Base-by-base conservation (phyloP, 495 filamentous ascomycete genomes). In the Xylaria cubensis region DNA sequence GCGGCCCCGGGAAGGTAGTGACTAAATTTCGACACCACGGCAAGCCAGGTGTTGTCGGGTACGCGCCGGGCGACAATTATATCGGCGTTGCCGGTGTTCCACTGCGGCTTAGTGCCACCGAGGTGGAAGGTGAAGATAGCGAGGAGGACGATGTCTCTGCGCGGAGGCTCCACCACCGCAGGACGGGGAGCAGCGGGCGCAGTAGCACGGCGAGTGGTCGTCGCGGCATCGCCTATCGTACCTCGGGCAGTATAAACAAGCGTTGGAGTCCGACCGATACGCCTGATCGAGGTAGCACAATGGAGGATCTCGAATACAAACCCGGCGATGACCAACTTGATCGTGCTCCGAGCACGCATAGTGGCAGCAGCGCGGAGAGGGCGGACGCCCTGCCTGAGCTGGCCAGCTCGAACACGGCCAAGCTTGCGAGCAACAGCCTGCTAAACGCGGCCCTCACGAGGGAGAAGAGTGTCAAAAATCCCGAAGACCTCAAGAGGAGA, bases 91-190 rank as follows among this genome's bases (percentile, higher is more conserved):
- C 90, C 19, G 92, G 90, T 36, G 94, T 98, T 44, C 97, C 97
- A 1, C 90, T 97, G 73, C 90, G 96, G 56, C 84, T 99, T 69
- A 97, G 93, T 81, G 97, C 97, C 7, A 97, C 91, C 74, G 96
- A 99, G 79, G 92, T 98, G 5, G 94, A 95, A 64, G 94, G 95
- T 74, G 94, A 91, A 73, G 90, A 89, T 48, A 90, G 88, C 58
- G 91, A 92, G 19, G 91, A 93, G 46, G 93, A 97, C 64, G 92
- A 93, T 50, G 76, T 44, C 84, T 88, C 67, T 72, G 84, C 86
- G 36, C 83, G 85, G 67, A 84, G 81, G 8, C 78, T 85, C 62
- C 88, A 92, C 62, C 92, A 96, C 79, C 89, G 89, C 50, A 86
- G 93, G 55, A 92, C 92, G 7, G 91, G 92, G 26, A 94, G 92